A percentile compares a stretch with the other conserved stretches of the same genome.
These are phyloP conservation scores for Fusarium nisikadoi DNA, from an alignment of 2,329 filamentous ascomycete species.

Conservation along the genomic window DNA sequence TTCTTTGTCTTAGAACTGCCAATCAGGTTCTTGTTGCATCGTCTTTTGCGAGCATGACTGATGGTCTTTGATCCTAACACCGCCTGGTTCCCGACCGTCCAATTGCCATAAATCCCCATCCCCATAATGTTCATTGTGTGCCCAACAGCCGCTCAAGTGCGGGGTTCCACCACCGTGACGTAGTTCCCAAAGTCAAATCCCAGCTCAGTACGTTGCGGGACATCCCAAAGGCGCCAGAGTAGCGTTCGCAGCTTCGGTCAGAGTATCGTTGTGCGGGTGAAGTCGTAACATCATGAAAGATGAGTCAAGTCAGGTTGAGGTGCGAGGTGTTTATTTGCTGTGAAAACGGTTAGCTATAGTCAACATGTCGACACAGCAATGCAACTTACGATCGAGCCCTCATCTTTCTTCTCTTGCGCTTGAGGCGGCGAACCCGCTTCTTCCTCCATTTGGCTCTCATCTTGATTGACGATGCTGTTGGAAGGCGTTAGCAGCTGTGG, in stretches of 20 bases:
- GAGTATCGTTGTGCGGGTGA: conserved; percentile 46
- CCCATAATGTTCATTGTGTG: conserved; percentile 46
- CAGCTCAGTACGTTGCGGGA: conserved; percentile 35
- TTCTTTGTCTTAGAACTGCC: conserved; percentile 44
- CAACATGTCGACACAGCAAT: background rate
- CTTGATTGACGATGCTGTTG: conserved; percentile 60
- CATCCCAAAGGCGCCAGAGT: conserved; percentile 29
- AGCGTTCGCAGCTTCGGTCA: conserved; percentile 41
- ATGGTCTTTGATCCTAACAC: conserved; percentile 46
- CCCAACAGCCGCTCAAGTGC: conserved; percentile 45
- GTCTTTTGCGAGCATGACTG: conserved; percentile 42
- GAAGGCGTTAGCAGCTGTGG: conserved; percentile 35
- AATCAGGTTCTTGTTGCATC: conserved; percentile 40
- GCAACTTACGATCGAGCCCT: conserved; percentile 89
- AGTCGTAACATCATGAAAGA: conserved; percentile 54
- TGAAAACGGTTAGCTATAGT: conserved; percentile 47
- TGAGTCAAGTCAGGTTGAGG: conserved; percentile 65
- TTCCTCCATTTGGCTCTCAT: conserved; percentile 99
- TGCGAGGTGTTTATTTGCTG: conserved; percentile 76
- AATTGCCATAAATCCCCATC: conserved; percentile 47
- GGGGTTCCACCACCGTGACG: conserved; percentile 45
- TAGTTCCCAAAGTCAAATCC: conserved; percentile 45
- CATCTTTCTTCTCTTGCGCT: conserved; percentile 99
- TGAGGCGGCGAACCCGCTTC: conserved; percentile 99
- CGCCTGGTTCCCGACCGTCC: conserved; percentile 47